phyloP scores from a whole-genome alignment of 2,329 filamentous ascomycete species.

The Aspergillus spinulosporus region DNA sequence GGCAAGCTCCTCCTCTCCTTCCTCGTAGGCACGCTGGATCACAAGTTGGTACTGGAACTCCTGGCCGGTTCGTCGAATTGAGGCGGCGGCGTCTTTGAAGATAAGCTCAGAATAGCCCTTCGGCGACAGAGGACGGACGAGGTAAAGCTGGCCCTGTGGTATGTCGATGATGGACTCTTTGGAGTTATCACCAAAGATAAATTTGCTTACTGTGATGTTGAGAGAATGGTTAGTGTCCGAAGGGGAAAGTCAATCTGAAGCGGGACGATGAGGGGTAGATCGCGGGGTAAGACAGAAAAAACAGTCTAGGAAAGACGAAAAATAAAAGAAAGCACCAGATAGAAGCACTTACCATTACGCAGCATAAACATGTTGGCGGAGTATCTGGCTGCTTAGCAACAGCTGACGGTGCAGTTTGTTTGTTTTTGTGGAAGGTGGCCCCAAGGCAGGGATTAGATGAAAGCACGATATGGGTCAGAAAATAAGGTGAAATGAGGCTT shows the following conservation, averaged over 20 bases:
- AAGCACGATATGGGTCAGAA: neutral
- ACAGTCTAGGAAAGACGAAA: slow-evolving; percentile 9
- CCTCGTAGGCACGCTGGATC: slow-evolving; percentile 92
- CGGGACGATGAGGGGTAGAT: slow-evolving; percentile 22
- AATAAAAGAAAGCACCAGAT: slow-evolving; percentile 15
- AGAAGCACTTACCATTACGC: slow-evolving; percentile 51
- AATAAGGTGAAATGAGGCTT: neutral
- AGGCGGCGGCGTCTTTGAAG: slow-evolving; percentile 93
- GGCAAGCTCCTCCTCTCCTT: slow-evolving; percentile 90
- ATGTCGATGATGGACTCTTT: slow-evolving; percentile 95
- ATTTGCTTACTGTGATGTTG: slow-evolving; percentile 72
- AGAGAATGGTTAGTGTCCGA: neutral
- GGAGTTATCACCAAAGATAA: slow-evolving; percentile 83
- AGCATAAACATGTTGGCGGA: slow-evolving; percentile 57
- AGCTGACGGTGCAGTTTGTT: slow-evolving; percentile 17
- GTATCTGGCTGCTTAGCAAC: slow-evolving; percentile 27
- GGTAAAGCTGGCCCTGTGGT: slow-evolving; percentile 92
- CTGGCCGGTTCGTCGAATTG: slow-evolving; percentile 87
- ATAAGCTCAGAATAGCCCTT: slow-evolving; percentile 99
- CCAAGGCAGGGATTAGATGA: slow-evolving; percentile 12
- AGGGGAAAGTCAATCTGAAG: slow-evolving; percentile 1
- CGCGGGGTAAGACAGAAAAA: slow-evolving; percentile 18
- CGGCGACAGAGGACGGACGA: slow-evolving; percentile 89
- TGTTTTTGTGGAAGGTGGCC: slow-evolving; percentile 15
- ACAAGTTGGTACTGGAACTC: slow-evolving; percentile 98